Evolutionary conservation across 768 basidiomycete genomes (phyloP), one percentile per base, ranked within the genome.

Genomic region (Leccinum uliginosum): DNA sequence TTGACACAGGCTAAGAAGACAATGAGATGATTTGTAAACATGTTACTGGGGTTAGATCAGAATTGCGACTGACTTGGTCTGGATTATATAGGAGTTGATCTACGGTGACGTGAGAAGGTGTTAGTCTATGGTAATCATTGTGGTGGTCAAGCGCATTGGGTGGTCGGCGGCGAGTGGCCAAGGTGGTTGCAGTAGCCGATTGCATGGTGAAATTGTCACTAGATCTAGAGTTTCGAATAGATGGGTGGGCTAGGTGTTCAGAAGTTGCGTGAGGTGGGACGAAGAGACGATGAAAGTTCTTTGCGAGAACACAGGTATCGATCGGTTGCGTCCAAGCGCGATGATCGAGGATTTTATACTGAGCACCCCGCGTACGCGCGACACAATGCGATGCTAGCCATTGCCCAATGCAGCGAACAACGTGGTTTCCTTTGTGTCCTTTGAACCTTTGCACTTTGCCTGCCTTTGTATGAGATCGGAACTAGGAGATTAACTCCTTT

Each of bases 381-480:
- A 30, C 55, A 11, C 50, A 26, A 26, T 15, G 34, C 47, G 21
- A 44, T 26, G 34, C n/a, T 27, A 30, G 46, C 11, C 46, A 14
- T 30, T 24, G 17, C 35, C 14, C 56, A 21, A 44, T 23, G 53
- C 61, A 59, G n/a, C 32, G 44, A 23, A 26, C 11, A 48, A 40
- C 51, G 10, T 17, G 14, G 14, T 38, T 48, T n/a, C 44, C 62
- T 56, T 64, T 65, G 63, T 64, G 51, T 14, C 17, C 23, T 32
- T 53, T 30, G 24, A 43, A 19, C 10, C 40, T 19, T 43, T 19
- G 40, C 45, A 17, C 50, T 50, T 27, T 45, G 6, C 51, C 46
- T 45, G 27, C 53, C 64, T 67, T 67, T 67, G 62, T 65, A 45
- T 34, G 9, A 23, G 21, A 35, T 47, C 30, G 50, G 9, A 55